Percentiles rank a stretch among this genome's conserved stretches.
phyloP scores from a whole-genome alignment of 441 rosid genomes.

The Arabidopsis hybrid region DNA sequence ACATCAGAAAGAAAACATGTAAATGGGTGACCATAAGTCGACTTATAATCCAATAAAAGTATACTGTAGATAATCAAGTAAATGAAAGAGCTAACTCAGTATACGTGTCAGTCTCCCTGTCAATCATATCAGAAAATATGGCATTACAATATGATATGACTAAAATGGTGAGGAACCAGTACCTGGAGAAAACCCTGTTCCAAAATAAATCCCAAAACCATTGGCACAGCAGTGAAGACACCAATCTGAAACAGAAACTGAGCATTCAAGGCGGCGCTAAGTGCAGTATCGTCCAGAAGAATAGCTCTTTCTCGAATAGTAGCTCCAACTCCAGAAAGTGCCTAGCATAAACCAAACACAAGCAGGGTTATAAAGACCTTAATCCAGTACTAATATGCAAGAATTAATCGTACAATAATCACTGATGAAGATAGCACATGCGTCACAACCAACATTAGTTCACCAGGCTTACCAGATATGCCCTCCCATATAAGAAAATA shows the following conservation, averaged over 20 bases:
- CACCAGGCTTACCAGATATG: conserved; percentile 83
- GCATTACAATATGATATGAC: conserved; percentile 22
- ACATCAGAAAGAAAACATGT: conserved; percentile 7
- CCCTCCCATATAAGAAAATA: conserved; percentile 87
- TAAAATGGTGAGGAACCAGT: conserved; percentile 38
- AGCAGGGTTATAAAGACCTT: conserved; percentile 22
- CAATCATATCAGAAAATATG: conserved; percentile 28
- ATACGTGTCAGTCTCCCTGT: conserved; percentile 6
- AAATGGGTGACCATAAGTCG: background rate
- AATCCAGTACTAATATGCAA: conserved; percentile 24
- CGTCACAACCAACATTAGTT: conserved; percentile 28
- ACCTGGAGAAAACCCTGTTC: conserved; percentile 96
- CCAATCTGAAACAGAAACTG: conserved; percentile 99
- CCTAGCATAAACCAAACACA: conserved; percentile 54
- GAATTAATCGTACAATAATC: conserved; percentile 6
- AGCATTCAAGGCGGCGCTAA: conserved; percentile 85
- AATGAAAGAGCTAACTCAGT: conserved; percentile 17
- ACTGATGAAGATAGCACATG: conserved; percentile 28
- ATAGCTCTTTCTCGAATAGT: conserved; percentile 62
- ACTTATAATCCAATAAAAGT: background rate
- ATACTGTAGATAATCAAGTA: background rate
- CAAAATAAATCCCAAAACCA: conserved; percentile 90
- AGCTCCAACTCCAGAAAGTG: conserved; percentile 97
- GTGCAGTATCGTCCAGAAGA: conserved; percentile 66
- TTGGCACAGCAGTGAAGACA: conserved; percentile 95